A percentile compares a stretch with the other conserved stretches of the same genome.
phyloP scores from a whole-genome alignment of 2,329 filamentous ascomycete species.

The Phialocephala subalpina region DNA sequence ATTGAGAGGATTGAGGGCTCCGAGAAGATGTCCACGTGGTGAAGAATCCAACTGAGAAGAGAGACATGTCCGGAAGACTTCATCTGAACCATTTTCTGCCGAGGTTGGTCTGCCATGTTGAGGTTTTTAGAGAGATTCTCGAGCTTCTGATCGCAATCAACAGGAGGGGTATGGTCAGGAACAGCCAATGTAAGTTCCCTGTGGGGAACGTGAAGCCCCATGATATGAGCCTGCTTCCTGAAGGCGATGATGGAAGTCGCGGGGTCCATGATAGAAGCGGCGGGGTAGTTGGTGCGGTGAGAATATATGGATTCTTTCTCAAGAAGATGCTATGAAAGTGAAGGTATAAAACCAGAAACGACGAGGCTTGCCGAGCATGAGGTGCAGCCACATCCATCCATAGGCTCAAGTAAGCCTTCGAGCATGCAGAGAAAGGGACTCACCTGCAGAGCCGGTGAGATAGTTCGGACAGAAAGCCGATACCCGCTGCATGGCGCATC shows the following conservation, averaged over 20 bases:
- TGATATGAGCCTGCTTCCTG: not conserved
- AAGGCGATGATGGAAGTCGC: not conserved
- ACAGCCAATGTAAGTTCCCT: not conserved
- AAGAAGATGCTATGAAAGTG: not conserved
- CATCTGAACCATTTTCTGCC: not conserved
- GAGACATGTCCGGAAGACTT: not conserved
- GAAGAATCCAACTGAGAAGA: not conserved
- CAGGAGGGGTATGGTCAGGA: not conserved
- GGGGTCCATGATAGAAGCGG: not conserved
- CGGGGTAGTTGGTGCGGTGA: not conserved
- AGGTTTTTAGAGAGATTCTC: not conserved
- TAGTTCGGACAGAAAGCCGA: not conserved
- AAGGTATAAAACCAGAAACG: not conserved
- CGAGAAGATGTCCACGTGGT: not conserved
- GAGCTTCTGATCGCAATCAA: not conserved
- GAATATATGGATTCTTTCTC: not conserved
- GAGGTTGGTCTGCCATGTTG: not conserved
- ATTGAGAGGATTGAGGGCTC: not conserved
- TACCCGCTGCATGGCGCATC: not conserved
- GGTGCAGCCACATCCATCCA: not conserved
- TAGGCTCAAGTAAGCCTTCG: slow-evolving; percentile 1
- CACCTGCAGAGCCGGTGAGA: not conserved
- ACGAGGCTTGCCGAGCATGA: not conserved
- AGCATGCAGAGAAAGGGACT: not conserved
- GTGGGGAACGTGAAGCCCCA: not conserved